Evolutionary conservation across 176 grass and related monocot species (phyloP), one percentile per base, ranked within the genome.

Genomic region (Neostapfia colusana): DNA sequence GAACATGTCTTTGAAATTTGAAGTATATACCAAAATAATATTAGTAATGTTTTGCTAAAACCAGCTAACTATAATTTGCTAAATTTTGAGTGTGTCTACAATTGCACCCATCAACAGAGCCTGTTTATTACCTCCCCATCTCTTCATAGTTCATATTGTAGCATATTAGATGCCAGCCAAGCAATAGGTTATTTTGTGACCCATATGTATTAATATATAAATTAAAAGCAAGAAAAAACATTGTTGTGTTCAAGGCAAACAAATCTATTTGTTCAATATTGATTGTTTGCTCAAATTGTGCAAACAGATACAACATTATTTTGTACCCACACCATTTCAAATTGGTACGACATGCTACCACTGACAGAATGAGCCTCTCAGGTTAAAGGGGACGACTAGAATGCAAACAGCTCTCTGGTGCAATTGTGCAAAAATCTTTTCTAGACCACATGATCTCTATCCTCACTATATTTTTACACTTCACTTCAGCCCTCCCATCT

Each of bases 301-400:
- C 26, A 70, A 51, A 61, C 70, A 70, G 65, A 60, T 26, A n/a
- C n/a, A 80, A 4, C 46, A 57, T 44, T 5, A 2, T 79, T 79
- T 56, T 46, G 49, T 49, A 49, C 35, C 13, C 9, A 43, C 14
- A 0, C 11, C 3, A 70, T 24, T 26, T 24, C n/a, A 3, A 62
- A 71, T 62, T 11, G 14, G 14, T 50, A 37, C 40, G 31, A 81
- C 34, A 72, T 26, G 67, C 9, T 24, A 72, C 31, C 31, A 71
- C 37, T 46, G 60, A 62, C 58, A 26, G 40, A 74, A 56, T 60
- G n/a, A n/a, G n/a, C n/a, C n/a, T n/a, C n/a, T n/a, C n/a, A n/a
- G n/a, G n/a, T n/a, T n/a, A n/a, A n/a, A n/a, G n/a, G n/a, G n/a
- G n/a, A n/a, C n/a, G n/a, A n/a, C n/a, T n/a, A n/a, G n/a, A n/a